A percentile compares a stretch with the other conserved stretches of the same genome.
These are phyloP conservation scores for Xylaria bambusicola DNA, from an alignment of 495 filamentous ascomycete genomes.

Conservation along the genomic window DNA sequence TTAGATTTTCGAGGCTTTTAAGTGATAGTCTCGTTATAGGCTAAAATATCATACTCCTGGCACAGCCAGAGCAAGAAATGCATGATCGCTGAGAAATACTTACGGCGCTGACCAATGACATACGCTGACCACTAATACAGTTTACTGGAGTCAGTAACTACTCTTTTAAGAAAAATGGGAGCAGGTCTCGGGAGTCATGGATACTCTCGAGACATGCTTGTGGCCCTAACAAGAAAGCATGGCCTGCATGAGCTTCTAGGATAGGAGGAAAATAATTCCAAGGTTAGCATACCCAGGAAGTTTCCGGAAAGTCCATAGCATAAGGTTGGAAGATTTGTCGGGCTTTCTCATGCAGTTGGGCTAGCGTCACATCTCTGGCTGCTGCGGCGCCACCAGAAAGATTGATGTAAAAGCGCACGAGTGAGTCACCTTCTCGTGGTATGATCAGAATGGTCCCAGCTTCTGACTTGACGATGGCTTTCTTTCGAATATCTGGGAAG, in stretches of 20 bases:
- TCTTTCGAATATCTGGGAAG: constrained; percentile 74
- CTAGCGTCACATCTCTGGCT: constrained; percentile 48
- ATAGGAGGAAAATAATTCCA: too few relatives aligned
- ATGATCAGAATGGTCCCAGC: constrained; percentile 62
- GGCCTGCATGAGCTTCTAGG: too few relatives aligned
- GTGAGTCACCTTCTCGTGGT: constrained; percentile 63
- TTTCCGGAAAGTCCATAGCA: constrained; percentile 44
- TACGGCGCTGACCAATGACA: constrained; percentile 61
- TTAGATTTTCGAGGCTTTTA: too few relatives aligned
- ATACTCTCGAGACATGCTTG: too few relatives aligned
- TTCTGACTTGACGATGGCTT: constrained; percentile 55
- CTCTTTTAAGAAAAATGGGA: too few relatives aligned
- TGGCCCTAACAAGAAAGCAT: too few relatives aligned
- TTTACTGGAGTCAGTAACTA: too few relatives aligned
- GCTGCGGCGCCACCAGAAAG: constrained; percentile 36
- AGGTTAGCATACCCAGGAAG: too few relatives aligned
- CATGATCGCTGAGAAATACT: background rate
- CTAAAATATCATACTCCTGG: background rate
- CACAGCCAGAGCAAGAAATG: background rate
- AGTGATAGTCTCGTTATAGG: background rate
- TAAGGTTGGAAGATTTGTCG: constrained; percentile 59
- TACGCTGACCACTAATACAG: constrained; percentile 71
- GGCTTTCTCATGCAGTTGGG: constrained; percentile 61
- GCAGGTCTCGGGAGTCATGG: too few relatives aligned
- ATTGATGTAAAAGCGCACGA: constrained; percentile 65